A percentile compares a stretch with the other conserved stretches of the same genome.
Conservation (phyloP, 179 eudicot genomes). For the Silene vulgaris region DNA sequence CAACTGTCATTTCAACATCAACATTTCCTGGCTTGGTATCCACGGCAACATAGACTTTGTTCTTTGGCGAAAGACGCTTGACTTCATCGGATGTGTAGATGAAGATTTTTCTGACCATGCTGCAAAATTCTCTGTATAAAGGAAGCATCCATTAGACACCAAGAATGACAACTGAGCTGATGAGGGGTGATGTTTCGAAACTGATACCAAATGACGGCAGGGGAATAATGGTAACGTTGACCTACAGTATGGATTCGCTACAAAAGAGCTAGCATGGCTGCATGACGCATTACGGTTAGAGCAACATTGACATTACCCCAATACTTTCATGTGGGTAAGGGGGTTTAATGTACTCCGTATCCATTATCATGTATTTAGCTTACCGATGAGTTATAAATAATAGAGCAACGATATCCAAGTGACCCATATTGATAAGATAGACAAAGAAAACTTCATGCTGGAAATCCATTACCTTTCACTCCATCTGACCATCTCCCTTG, state of each 20-base stretch:
- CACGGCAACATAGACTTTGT: constrained; percentile 38
- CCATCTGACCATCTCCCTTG: too few relatives aligned
- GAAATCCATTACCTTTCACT: too few relatives aligned
- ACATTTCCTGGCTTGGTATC: constrained; percentile 40
- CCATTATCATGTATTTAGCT: too few relatives aligned
- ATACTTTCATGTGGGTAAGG: too few relatives aligned
- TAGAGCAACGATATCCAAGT: too few relatives aligned
- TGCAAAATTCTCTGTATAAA: constrained; percentile 67
- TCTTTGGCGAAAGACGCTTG: constrained; percentile 64
- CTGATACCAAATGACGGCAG: neutral
- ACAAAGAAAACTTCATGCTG: too few relatives aligned
- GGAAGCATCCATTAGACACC: constrained; percentile 12
- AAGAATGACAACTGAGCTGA: neutral
- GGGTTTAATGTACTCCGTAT: too few relatives aligned
- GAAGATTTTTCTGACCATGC: constrained; percentile 78
- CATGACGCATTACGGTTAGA: too few relatives aligned
- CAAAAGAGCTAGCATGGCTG: too few relatives aligned
- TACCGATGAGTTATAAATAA: too few relatives aligned
- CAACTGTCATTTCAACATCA: constrained; percentile 31
- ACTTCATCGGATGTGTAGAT: constrained; percentile 80
- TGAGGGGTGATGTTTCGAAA: neutral
- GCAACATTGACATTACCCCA: too few relatives aligned
- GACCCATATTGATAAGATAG: too few relatives aligned
- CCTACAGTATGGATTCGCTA: neutral
- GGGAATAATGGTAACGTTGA: neutral